Base-by-base conservation (phyloP, 208 protist genomes). In the Leishmania amazonensis region DNA sequence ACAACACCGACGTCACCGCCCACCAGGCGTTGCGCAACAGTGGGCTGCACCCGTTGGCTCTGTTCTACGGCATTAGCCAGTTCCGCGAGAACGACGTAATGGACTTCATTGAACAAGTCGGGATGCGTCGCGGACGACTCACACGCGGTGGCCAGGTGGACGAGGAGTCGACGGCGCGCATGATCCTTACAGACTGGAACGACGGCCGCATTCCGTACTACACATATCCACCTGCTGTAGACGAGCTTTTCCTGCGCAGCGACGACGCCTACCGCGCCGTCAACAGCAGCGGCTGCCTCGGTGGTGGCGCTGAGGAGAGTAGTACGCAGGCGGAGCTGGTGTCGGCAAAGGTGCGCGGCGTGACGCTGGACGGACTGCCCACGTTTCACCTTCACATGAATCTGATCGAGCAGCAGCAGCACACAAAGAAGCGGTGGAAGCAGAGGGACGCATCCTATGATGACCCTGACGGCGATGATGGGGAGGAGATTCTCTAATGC, bases 111-210 rank as follows among this genome's bases (percentile, higher is more conserved):
- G 81, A 85, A 38, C 85, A 93, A 2, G 90, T 99, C 31, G 97
- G 93, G 31, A 68, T 93, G 72, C 87, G 93, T 0, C 93, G 93
- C 17, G 97, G 97, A 9, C 91, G 96, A 6, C 75, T 99, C 8
- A 85, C 81, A 24, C 94, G 98, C 62, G 96, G 96, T 51, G 97
- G 98, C 17, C 80, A 90, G 35, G 88, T 98, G 38, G 96, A 99
- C 80, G 91, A 98, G 77, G 90, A 99, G 68, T 94, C 80, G 40
- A 98, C 97, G 5, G 98, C 96, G 40, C 85, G 91, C n/a, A 94
- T 95, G 87, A 94, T 99, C 47, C 81, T 99, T 28, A 83, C 96
- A 51, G 98, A 99, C 83, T 99, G 98, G 98, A 99, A 98, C 83
- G 87, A 95, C 68, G 98, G 98, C 72, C 92, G 93, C 67, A 99